Evolutionary conservation across 2,329 filamentous ascomycete species (phyloP), one percentile per base, ranked within the genome.

Genomic region (Erysiphe pulchra): DNA sequence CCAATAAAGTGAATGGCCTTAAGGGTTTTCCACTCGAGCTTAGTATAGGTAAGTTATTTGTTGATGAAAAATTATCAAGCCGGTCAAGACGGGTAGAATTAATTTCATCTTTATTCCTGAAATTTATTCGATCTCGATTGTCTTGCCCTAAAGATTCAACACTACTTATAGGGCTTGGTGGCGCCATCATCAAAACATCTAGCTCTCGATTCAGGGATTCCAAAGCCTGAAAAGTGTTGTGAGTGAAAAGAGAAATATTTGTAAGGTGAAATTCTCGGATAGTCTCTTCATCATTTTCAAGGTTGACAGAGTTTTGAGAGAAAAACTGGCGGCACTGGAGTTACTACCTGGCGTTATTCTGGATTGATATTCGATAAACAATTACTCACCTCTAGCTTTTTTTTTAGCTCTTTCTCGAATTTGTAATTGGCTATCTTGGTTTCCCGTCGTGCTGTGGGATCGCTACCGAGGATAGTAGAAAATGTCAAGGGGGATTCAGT

Each of bases 1-100:
- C 77, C 4, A 92, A 68, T 18, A 98, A 67, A 1, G 85, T 94
- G 56, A 98, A 95, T 0, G 87, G 87, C 54, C 86, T 75, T 53
- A 95, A 66, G 13, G 90, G 90, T 58, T 83, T 90, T 40, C 90
- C 90, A 47, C 77, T 69, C 49, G 68, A 70, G 50, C 76, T 81
- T 20, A 98, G 67, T 17, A 95, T 66, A 0, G 87, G 83, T 0
- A 83, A 82, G 12, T 64, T 62, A 56, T 72, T 62, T 50, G 66
- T 57, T 53, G 61, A 61, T 2, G 51, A 65, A 55, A 66, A 58
- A 11, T 75, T 59, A 46, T 69, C 67, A 7, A 73, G 69, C 41
- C 65, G 61, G 58, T 95, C 87, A 2, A 95, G 66, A 2, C 79
- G 75, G 17, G 87, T 6, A 12, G 47, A 45, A 11, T 74, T 78